Evolutionary conservation across 73 alveolate species (phyloP).

Genomic region (Paramecium pentaurelia): DNA sequence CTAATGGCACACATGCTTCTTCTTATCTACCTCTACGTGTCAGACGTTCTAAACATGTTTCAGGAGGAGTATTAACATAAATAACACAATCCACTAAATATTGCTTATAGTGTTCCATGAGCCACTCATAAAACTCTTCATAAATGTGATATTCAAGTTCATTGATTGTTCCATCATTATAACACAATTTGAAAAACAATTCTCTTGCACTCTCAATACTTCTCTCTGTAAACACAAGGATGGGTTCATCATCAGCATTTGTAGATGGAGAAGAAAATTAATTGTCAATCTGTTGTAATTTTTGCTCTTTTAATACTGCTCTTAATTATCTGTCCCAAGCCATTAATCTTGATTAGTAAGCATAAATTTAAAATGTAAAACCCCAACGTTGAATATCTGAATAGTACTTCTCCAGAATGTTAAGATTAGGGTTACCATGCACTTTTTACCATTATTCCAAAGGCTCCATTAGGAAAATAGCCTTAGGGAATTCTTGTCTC

Average conservation of each 20-base stretch:
- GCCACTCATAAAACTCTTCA: constrained; percentile 43
- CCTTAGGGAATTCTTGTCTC: neutral
- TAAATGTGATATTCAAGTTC: neutral
- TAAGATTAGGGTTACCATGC: neutral
- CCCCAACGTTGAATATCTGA: constrained; percentile 27
- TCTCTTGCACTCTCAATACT: constrained; percentile 28
- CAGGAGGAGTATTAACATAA: constrained; percentile 41
- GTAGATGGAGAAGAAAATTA: constrained; percentile 7
- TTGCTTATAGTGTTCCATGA: neutral
- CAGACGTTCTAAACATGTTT: neutral
- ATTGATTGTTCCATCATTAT: neutral
- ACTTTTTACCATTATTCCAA: constrained; percentile 10
- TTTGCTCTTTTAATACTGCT: neutral
- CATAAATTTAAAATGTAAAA: constrained; percentile 32
- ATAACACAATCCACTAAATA: constrained; percentile 18
- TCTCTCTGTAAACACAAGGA: constrained; percentile 7
- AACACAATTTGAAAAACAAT: neutral
- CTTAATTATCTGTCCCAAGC: constrained; percentile 29
- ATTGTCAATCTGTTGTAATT: neutral
- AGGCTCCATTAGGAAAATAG: constrained; percentile 6
- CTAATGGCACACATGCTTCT: neutral
- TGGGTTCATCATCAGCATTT: neutral
- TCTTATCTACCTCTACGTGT: constrained; percentile 29
- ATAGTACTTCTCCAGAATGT: constrained; percentile 20
- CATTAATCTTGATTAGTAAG: constrained; percentile 32